Percentiles rank a stretch among this genome's conserved stretches.
Conservation (phyloP, 2,329 filamentous ascomycete species). For the Canariomyces notabilis region DNA sequence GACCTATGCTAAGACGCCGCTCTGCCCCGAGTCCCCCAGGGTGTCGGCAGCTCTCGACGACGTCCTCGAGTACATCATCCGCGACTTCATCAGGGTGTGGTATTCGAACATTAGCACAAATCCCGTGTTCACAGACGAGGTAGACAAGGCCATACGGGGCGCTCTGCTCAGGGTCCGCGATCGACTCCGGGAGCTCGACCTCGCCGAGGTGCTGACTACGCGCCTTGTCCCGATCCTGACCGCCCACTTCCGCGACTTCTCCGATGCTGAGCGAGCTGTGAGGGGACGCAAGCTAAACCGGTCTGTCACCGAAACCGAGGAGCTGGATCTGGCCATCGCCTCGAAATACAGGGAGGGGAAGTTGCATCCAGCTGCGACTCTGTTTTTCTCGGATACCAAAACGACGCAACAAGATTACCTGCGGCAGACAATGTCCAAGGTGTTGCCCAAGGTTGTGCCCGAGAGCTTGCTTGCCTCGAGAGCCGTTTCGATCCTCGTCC, state of each 20-base stretch:
- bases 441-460: conserved; percentile 69
- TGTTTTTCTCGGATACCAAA: conserved; percentile 80
- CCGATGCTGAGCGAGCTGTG: conserved; percentile 81
- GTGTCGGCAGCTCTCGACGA: conserved; percentile 78
- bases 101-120: conserved; percentile 80
- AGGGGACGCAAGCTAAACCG: conserved; percentile 83
- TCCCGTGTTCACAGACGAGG: conserved; percentile 75
- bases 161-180: conserved; percentile 68
- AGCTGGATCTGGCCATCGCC: conserved; percentile 93
- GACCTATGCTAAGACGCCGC: conserved; percentile 60
- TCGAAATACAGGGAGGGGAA: conserved; percentile 85
- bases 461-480: conserved; percentile 70
- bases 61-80: conserved; percentile 68
- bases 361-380: conserved; percentile 77
- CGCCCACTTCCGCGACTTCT: conserved; percentile 82
- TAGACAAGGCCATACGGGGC: conserved; percentile 72
- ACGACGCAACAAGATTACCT: conserved; percentile 84
- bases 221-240: conserved; percentile 85
- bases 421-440: conserved; percentile 60
- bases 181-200: conserved; percentile 67
- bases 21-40: conserved; percentile 71
- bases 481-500: conserved; percentile 72
- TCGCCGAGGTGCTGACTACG: conserved; percentile 77
- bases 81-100: conserved; percentile 86
- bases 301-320: conserved; percentile 90